Evolutionary conservation across 257 asterid genomes (phyloP).

Genomic region (Thymus mandschuricus): DNA sequence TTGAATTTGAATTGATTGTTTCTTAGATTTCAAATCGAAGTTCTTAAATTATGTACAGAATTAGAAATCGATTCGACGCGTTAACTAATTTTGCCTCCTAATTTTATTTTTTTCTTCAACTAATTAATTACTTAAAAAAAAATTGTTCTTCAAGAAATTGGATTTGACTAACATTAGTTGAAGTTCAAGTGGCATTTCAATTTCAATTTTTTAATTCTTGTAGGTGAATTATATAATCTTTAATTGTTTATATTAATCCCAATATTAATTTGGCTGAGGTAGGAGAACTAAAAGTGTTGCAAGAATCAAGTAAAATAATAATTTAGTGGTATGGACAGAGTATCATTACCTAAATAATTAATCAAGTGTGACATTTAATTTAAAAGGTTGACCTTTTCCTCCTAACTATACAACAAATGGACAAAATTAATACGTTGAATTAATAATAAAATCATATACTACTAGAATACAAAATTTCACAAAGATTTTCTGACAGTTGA

Average conservation of each 20-base stretch:
- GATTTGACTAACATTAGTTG: background rate
- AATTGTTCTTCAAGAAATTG: background rate
- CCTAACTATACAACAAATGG: background rate
- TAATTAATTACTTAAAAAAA: background rate
- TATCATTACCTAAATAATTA: background rate
- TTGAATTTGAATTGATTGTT: no score
- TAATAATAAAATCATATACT: background rate
- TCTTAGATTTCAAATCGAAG: background rate
- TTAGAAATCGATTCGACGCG: no score
- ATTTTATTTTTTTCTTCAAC: background rate
- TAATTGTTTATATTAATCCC: background rate
- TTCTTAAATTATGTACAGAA: background rate
- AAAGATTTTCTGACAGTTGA: slow-evolving; percentile 19
- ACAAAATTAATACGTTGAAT: background rate
- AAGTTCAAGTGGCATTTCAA: background rate
- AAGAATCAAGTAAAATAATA: slow-evolving; percentile 11
- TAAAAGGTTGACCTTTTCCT: slow-evolving; percentile 21
- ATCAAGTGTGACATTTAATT: background rate
- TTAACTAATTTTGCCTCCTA: no score
- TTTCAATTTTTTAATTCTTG: background rate
- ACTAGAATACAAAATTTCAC: slow-evolving; percentile 4
- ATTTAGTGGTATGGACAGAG: no score
- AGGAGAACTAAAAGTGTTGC: slow-evolving; percentile 30
- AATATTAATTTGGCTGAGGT: slow-evolving; percentile 14
- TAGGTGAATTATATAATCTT: background rate